Evolutionary conservation across 306 rosid genomes (phyloP).

Genomic region (Cucurbita maxima): DNA sequence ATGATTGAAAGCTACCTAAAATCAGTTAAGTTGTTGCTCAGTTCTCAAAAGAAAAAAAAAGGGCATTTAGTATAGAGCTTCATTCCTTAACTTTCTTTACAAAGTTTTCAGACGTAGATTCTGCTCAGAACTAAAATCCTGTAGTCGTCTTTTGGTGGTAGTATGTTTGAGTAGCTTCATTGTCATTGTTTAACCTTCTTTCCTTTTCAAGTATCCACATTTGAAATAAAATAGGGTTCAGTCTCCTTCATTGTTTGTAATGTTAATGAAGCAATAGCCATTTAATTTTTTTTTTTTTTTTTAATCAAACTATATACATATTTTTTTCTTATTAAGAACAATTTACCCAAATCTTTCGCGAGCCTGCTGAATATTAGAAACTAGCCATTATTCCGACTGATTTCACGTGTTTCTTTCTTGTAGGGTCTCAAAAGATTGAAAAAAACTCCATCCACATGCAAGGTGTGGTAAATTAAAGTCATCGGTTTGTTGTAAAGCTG

Average conservation of each 20-base stretch:
- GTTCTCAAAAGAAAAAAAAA: neutral
- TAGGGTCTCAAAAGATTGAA: slow-evolving; percentile 75
- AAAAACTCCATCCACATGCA: slow-evolving; percentile 43
- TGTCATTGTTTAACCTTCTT: neutral
- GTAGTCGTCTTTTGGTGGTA: too few relatives aligned
- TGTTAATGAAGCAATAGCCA: neutral
- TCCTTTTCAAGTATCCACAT: slow-evolving; percentile 12
- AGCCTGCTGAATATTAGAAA: neutral
- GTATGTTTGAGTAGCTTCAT: too few relatives aligned
- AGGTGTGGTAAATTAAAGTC: slow-evolving; percentile 24
- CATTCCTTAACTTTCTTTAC: neutral
- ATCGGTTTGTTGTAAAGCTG: slow-evolving; percentile 28
- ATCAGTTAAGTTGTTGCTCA: neutral
- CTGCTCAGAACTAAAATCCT: slow-evolving; percentile 4
- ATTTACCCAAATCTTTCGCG: neutral
- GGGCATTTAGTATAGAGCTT: neutral
- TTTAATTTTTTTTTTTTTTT: neutral
- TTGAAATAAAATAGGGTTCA: neutral
- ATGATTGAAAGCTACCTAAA: neutral
- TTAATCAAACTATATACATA: neutral
- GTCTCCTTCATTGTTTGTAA: neutral
- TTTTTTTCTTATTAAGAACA: neutral
- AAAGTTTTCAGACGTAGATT: neutral
- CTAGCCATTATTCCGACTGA: neutral
- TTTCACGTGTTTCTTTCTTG: neutral